A percentile compares a stretch with the other conserved stretches of the same genome.
phyloP scores from a whole-genome alignment of 495 filamentous ascomycete genomes.

The Apodospora peruviana region DNA sequence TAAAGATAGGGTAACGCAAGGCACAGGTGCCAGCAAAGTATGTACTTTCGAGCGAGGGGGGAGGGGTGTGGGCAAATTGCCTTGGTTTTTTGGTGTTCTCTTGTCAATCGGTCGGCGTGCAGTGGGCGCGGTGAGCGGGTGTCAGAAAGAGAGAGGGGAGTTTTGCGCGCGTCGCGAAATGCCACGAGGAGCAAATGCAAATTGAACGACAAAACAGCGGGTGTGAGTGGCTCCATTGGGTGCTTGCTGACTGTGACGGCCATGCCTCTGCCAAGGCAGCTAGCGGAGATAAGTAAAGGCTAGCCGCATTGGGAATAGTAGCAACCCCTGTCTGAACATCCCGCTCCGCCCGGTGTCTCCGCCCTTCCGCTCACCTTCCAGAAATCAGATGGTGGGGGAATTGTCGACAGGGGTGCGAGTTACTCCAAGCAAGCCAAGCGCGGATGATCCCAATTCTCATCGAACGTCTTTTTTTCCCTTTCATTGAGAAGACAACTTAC shows the following conservation, averaged over 20 bases:
- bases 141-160: conserved; percentile 5
- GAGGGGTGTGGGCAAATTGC: conserved; percentile 1
- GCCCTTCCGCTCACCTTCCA: too few species aligned
- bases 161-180: conserved; percentile 17
- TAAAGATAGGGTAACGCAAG: not conserved
- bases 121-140: conserved; percentile 5
- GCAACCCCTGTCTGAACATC: too few species aligned
- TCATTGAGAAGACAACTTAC: too few species aligned
- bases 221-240: conserved; percentile 4
- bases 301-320: not conserved
- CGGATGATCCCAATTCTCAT: too few species aligned
- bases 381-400: too few species aligned
- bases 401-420: too few species aligned
- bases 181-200: conserved; percentile 16
- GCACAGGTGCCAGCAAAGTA: not conserved
- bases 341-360: too few species aligned
- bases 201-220: conserved; percentile 12
- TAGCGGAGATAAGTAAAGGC: not conserved
- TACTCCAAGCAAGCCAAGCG: too few species aligned
- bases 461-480: too few species aligned
- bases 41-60: not conserved
- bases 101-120: conserved; percentile 1
- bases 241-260: conserved; percentile 5
- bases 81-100: not conserved
- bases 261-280: not conserved